Evolutionary conservation across 83 land plant species (phyloP), one percentile per base, ranked within the genome.

Genomic region (Isoetes engelmannii): DNA sequence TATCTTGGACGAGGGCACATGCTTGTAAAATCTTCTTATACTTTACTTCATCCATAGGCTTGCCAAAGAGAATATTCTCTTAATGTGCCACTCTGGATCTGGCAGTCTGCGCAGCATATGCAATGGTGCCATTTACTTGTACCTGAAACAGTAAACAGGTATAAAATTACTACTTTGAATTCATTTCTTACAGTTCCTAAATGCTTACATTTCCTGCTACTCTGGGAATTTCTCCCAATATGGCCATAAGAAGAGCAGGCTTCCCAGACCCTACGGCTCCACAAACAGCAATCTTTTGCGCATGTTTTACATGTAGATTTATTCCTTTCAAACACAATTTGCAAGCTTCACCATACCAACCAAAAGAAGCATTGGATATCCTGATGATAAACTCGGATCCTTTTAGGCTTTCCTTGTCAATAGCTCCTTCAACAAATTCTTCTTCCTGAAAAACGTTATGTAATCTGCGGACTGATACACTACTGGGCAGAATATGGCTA

Each of bases 221-320:
- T 5, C 51, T 87, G 3, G 83, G 88, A 45, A 89, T 84, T 65
- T 89, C 95, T 10, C 88, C 88, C 10, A 89, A 84, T 18, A 89
- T 70, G 4, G 88, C 80, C 45, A 43, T 42, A 37, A 89, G 51
- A 7, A 89, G 59, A 8, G 91, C 79, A 43, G 95, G 83, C 71
- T 89, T 89, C n/a, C 91, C 95, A 28, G 86, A 62, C 20, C 95
- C 95, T 44, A 89, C 91, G 12, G 84, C 73, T 17, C 94, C 94
- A 78, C 86, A 82, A 50, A 89, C 19, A 0, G 94, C 90, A 37
- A 84, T 57, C 65, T 82, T 82, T 51, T 86, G 61, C 6, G 83
- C n/a, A n/a, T n/a, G n/a, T n/a, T n/a, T n/a, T n/a, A n/a, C n/a
- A n/a, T n/a, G n/a, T n/a, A n/a, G n/a, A n/a, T n/a, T n/a, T n/a